These are phyloP conservation scores for Piper longum DNA, from an alignment of 164 flowering plant species.

Conservation along the genomic window DNA sequence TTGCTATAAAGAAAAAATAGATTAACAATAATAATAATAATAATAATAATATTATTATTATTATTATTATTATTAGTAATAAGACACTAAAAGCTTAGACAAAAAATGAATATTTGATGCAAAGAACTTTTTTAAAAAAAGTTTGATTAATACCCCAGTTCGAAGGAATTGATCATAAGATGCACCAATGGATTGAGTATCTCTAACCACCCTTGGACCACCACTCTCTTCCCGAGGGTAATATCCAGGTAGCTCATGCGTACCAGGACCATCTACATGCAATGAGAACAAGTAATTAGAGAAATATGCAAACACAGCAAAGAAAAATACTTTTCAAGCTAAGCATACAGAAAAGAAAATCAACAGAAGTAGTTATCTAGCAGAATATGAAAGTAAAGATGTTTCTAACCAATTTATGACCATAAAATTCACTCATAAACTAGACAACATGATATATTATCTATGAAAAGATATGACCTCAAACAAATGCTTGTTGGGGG, in stretches of 20 bases:
- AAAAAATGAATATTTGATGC: background rate
- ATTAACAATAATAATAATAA: slow-evolving; percentile 5
- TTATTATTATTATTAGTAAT: no score
- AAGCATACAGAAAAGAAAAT: background rate
- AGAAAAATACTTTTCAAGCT: background rate
- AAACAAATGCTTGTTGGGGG: no score
- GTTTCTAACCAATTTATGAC: background rate
- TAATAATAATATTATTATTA: background rate
- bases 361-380: background rate
- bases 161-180: slow-evolving; percentile 78
- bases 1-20: slow-evolving; percentile 27
- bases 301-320: slow-evolving; percentile 4
- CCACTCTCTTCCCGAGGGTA: slow-evolving; percentile 42
- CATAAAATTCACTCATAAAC: background rate
- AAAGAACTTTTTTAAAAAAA: background rate
- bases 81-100: no score
- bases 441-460: no score
- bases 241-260: slow-evolving; percentile 38
- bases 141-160: slow-evolving; percentile 25
- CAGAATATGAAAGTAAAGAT: background rate
- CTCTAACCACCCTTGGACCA: slow-evolving; percentile 31
- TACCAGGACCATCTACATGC: slow-evolving; percentile 27
- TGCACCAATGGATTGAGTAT: slow-evolving; percentile 54
- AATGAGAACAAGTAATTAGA: background rate
- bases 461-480: no score